Percentiles rank a stretch among this genome's conserved stretches.
Conservation (phyloP, 768 basidiomycete species). For the Roridomyces roridus region DNA sequence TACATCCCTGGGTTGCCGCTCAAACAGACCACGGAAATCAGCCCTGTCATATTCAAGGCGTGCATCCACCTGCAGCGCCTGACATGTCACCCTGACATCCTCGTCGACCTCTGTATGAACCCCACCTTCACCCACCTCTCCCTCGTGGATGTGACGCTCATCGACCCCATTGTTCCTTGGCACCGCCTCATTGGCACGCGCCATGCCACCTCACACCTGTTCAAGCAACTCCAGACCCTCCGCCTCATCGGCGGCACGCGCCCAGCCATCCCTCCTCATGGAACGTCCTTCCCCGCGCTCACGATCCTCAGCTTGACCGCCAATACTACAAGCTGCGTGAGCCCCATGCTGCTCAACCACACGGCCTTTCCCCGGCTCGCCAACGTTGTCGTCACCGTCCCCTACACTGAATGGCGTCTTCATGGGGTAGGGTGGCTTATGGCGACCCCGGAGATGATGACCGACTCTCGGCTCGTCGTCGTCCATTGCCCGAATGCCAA, state of each 20-base stretch:
- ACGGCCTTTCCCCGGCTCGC: neutral
- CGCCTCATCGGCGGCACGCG: slow-evolving; percentile 9
- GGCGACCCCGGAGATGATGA: slow-evolving; percentile 3
- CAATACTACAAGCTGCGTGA: neutral
- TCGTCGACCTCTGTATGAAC: slow-evolving; percentile 1
- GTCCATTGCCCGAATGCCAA: slow-evolving; percentile 15
- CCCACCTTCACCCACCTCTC: slow-evolving; percentile 1
- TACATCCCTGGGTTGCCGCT: neutral
- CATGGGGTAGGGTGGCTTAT: slow-evolving; percentile 11
- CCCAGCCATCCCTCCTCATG: slow-evolving; percentile 1
- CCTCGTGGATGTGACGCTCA: slow-evolving; percentile 6
- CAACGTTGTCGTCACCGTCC: neutral
- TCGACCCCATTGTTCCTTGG: slow-evolving; percentile 8
- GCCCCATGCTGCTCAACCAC: neutral
- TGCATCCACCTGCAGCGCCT: slow-evolving; percentile 6
- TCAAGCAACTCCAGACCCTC: neutral
- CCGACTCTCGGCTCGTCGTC: slow-evolving; percentile 3
- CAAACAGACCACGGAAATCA: neutral
- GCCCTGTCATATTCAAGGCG: neutral
- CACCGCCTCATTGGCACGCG: slow-evolving; percentile 6
- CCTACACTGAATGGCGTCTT: slow-evolving; percentile 3
- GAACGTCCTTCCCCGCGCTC: neutral
- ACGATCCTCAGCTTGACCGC: slow-evolving; percentile 1
- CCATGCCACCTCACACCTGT: neutral
- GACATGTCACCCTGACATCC: neutral